Evolutionary conservation across 2,329 filamentous ascomycete genomes (phyloP), one percentile per base, ranked within the genome.

Genomic region (Akanthomyces dipterigenus): DNA sequence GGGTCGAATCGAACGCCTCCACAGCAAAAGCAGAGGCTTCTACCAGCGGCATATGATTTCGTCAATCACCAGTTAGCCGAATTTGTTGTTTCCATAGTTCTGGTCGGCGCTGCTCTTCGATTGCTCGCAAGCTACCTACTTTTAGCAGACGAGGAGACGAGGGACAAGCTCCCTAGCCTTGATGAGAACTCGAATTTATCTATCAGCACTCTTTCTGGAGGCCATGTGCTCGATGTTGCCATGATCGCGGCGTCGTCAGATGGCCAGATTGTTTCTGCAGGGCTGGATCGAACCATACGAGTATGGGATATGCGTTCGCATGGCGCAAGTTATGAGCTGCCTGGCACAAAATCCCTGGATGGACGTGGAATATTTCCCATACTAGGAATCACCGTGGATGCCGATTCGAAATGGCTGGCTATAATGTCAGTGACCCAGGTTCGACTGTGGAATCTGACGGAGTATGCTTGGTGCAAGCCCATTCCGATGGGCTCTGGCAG

Each of bases 81-180:
- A 1, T 90, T 90, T 62, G 67, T 87, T 6, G 75, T 90, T 8
- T 82, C 84, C 14, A 76, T 90, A 3, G 71, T 90, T 0, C 79
- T 89, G 24, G 73, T 86, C 3, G 77, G 88, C 18, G 85, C 85
- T 9, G 82, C 83, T 20, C 82, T 93, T 28, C 85, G 85, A 2
- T 73, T 92, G 8, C 77, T 93, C 8, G 90, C 90, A 77, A 90
- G 87, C 64, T 90, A 89, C 67, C 77, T 93, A 6, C 76, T 93
- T 0, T 89, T 85, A 82, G 86, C 87, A 62, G 85, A 88, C 59
- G 74, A 80, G 61, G 77, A 79, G 1, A 74, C 75, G 7, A 76
- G 81, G 9, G 74, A 78, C 5, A 77, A 80, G 7, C 75, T 70
- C 0, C 74, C 78, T n/a, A 76, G 79, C 34, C 74, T 77, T 24